Evolutionary conservation across 2,329 filamentous ascomycete species (phyloP), one percentile per base, ranked within the genome.

Genomic region (Juglanconis oblonga): DNA sequence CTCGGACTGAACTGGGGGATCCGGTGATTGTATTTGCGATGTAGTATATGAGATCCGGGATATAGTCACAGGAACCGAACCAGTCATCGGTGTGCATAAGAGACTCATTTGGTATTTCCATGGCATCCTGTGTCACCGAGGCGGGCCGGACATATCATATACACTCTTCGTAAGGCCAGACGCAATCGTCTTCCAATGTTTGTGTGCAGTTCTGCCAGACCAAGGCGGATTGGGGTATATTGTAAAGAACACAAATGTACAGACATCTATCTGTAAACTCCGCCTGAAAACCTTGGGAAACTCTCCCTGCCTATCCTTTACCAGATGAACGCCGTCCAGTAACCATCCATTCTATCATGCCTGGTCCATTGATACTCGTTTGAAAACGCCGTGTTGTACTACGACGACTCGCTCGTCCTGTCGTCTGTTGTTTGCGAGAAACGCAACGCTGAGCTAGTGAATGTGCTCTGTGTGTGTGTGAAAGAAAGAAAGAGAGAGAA

Each of bases 171-270:
- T 24, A 24, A 2, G 24, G 24, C 24, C 24, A 24, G 24, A 35
- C 32, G 17, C 3, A 31, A 32, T 53, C 14, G n/a, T 4, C 13
- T 47, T 47, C 3, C 17, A 40, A 47, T 13, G 55, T 9, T 51
- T 50, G 42, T 58, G 17, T 58, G 52, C 50, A 58, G 53, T 33
- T 24, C 49, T 53, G 29, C 50, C 36, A 50, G 29, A 44, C 36
- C 13, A 57, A 49, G 47, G 54, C 45, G 51, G 32, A 31, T 55
- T 45, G 61, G 61, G 61, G 61, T 63, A 63, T 63, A 61, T 58
- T 35, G 35, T 35, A 44, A 52, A 55, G 36, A 53, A 52, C 44
- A 33, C 58, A 57, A 45, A 58, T 57, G 47, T 44, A 45, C 29
- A 36, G 13, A 44, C 6, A 2, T 51, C 31, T 51, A 51, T n/a